Conservation (phyloP, 2,329 filamentous ascomycete genomes). For the Sporothrix pseudoabietina region DNA sequence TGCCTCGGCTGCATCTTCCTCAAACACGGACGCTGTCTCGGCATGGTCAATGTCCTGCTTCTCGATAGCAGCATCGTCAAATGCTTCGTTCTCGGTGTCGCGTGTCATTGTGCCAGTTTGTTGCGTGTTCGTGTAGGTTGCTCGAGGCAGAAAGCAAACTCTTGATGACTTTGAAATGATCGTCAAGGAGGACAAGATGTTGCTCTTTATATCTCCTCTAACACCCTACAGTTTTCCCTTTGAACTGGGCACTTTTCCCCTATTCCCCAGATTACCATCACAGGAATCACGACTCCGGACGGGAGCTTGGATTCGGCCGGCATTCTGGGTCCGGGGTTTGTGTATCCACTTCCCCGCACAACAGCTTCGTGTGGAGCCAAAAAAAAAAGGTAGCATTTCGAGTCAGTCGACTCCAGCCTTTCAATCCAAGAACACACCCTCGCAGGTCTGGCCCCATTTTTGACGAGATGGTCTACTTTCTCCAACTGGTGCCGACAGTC, state of each 20-base stretch:
- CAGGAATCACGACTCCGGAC: constrained; percentile 3
- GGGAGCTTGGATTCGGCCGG: constrained; percentile 13
- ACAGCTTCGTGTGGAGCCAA: background rate
- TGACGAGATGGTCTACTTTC: background rate
- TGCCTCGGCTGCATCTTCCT: constrained; percentile 4
- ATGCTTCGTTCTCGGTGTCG: background rate
- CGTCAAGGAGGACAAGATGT: background rate
- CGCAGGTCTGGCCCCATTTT: background rate
- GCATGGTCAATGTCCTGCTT: constrained; percentile 15
- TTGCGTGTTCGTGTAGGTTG: background rate
- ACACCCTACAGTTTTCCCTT: too few relatives aligned
- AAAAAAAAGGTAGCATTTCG: background rate
- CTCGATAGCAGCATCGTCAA: background rate
- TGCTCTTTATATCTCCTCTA: background rate
- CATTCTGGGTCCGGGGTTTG: constrained; percentile 7
- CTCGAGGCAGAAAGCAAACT: too few relatives aligned
- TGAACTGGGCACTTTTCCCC: background rate
- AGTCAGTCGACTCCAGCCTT: background rate
- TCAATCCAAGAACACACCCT: too few relatives aligned
- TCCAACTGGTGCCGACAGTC: background rate
- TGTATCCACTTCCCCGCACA: background rate
- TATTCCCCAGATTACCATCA: background rate
- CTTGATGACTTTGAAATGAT: too few relatives aligned
- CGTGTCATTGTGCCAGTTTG: background rate
- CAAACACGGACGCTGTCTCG: background rate